These are phyloP conservation scores for Candida anutae DNA, from an alignment of 1,139 yeast species.

Conservation along the genomic window DNA sequence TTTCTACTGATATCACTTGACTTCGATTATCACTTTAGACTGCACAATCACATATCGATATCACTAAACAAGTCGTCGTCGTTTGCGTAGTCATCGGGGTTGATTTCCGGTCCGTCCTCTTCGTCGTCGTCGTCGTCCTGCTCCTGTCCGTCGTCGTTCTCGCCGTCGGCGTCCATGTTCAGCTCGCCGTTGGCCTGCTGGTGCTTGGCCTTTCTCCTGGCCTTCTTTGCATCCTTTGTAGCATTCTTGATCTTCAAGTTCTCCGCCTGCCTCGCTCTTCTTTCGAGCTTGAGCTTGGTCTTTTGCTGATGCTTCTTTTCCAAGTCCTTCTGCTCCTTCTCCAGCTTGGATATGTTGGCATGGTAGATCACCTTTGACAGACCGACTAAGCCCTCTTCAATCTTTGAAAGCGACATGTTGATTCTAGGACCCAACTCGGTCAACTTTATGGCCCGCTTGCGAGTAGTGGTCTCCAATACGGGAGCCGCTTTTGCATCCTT, in stretches of 20 bases:
- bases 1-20: too few relatives aligned
- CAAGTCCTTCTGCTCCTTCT: conserved; percentile 49
- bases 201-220: conserved; percentile 58
- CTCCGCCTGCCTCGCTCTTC: conserved; percentile 73
- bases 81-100: conserved; percentile 40
- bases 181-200: conserved; percentile 21
- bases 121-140: conserved; percentile 13
- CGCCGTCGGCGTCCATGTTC: conserved; percentile 2
- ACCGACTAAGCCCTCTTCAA: conserved; percentile 89
- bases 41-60: conserved; percentile 1
- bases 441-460: conserved; percentile 83
- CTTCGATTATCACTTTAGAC: too few relatives aligned
- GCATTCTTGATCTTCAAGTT: conserved; percentile 74
- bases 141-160: conserved; percentile 10
- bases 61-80: conserved; percentile 45
- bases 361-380: conserved; percentile 73
- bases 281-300: conserved; percentile 55
- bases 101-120: conserved; percentile 26
- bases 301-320: conserved; percentile 63
- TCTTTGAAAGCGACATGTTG: conserved; percentile 67
- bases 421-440: conserved; percentile 94
- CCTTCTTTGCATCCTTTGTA: conserved; percentile 63
- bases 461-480: conserved; percentile 22
- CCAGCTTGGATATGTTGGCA: conserved; percentile 54
- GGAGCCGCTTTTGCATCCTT: conserved; percentile 8